These are phyloP conservation scores for Lepidopterella palustris DNA, from an alignment of 495 filamentous ascomycete species.

Conservation along the genomic window DNA sequence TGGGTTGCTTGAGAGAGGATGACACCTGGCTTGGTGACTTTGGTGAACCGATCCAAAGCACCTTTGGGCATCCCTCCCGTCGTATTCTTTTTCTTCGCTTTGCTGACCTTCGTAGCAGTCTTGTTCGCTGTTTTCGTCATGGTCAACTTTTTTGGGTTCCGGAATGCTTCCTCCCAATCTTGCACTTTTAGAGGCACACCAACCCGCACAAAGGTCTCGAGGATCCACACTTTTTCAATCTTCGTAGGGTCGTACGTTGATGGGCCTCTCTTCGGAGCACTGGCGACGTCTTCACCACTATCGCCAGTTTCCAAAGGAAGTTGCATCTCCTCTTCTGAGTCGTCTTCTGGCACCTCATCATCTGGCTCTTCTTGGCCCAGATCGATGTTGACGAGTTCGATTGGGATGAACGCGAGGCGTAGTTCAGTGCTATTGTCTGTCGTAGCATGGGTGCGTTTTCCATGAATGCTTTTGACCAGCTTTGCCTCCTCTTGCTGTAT, in stretches of 20 bases:
- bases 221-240: slow-evolving; percentile 66
- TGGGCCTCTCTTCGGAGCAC: slow-evolving; percentile 48
- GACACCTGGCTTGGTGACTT: slow-evolving; percentile 30
- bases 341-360: slow-evolving; percentile 39
- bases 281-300: slow-evolving; percentile 23
- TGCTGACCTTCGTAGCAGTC: slow-evolving; percentile 13
- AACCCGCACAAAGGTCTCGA: slow-evolving; percentile 61
- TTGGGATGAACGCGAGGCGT: slow-evolving; percentile 68
- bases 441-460: slow-evolving; percentile 57
- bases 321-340: slow-evolving; percentile 40
- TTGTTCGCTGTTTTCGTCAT: slow-evolving; percentile 20
- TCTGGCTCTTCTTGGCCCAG: slow-evolving; percentile 44
- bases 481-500: slow-evolving; percentile 41
- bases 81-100: slow-evolving; percentile 12
- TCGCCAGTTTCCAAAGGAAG: slow-evolving; percentile 28
- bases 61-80: slow-evolving; percentile 13
- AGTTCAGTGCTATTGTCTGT: slow-evolving; percentile 72
- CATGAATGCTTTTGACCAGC: slow-evolving; percentile 57
- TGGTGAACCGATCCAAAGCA: slow-evolving; percentile 20
- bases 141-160: slow-evolving; percentile 44
- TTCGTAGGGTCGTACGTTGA: slow-evolving; percentile 61
- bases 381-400: slow-evolving; percentile 69
- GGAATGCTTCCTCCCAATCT: slow-evolving; percentile 64
- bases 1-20: neutral
- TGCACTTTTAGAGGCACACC: slow-evolving; percentile 67